Evolutionary conservation across 2,329 filamentous ascomycete species (phyloP).

Genomic region (Leptographium radiaticola): DNA sequence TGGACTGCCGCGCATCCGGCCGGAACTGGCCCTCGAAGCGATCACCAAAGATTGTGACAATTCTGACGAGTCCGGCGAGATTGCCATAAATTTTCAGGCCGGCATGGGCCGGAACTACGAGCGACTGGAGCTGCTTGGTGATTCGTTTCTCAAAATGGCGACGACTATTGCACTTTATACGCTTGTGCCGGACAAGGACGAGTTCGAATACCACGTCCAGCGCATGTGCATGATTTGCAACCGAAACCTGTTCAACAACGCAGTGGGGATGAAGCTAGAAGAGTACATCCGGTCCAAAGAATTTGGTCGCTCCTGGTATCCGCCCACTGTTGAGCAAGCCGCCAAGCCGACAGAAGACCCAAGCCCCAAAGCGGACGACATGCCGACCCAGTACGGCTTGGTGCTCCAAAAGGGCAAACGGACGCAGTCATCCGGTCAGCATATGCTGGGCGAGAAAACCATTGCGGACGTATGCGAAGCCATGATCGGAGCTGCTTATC

Average conservation of each 20-base stretch:
- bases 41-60: slow-evolving; percentile 89
- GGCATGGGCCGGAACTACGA: slow-evolving; percentile 96
- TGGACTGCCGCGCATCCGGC: slow-evolving; percentile 43
- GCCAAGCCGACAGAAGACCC: background rate
- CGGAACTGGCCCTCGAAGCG: slow-evolving; percentile 69
- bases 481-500: slow-evolving; percentile 73
- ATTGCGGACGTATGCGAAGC: slow-evolving; percentile 93
- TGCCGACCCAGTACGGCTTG: slow-evolving; percentile 32
- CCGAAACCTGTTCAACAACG: slow-evolving; percentile 70
- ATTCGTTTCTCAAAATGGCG: slow-evolving; percentile 90
- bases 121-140: slow-evolving; percentile 82
- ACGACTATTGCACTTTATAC: slow-evolving; percentile 81
- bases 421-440: slow-evolving; percentile 38
- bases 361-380: background rate
- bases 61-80: slow-evolving; percentile 54
- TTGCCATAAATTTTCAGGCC: slow-evolving; percentile 59
- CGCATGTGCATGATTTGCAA: slow-evolving; percentile 91
- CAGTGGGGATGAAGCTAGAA: slow-evolving; percentile 49
- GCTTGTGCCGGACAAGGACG: slow-evolving; percentile 60
- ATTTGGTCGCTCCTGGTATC: slow-evolving; percentile 86
- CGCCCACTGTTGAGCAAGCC: slow-evolving; percentile 30
- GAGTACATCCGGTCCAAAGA: slow-evolving; percentile 72
- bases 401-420: slow-evolving; percentile 59
- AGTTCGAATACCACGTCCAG: slow-evolving; percentile 79
- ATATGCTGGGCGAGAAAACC: slow-evolving; percentile 72